Evolutionary conservation across 176 grass and related monocot genomes (phyloP), one percentile per base, ranked within the genome.

Genomic region (Hyparrhenia diplandra): DNA sequence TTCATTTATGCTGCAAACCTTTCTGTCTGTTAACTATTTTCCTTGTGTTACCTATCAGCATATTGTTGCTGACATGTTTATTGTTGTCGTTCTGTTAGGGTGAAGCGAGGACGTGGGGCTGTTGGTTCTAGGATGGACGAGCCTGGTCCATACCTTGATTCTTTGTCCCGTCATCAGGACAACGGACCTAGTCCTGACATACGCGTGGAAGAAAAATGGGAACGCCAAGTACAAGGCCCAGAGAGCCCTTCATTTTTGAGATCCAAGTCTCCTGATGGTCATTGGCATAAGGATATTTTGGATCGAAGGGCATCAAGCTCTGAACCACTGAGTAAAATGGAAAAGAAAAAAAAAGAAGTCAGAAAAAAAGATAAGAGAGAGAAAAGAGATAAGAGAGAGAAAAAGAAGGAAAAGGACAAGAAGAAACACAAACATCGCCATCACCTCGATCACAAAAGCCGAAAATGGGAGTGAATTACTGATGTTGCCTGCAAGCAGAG

Each of bases 101-200:
- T 58, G 20, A 98, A 98, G 73, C 85, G 87, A 32, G 95, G 95
- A 47, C 86, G 95, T 78, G 95, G 95, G 18, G 85, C 86, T 2
- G 67, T 98, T 78, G 95, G 95, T 74, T 94, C 95, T 72, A 92
- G 95, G 77, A 98, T 98, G 92, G 92, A 94, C 52, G 95, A 98
- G 76, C 85, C 92, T 41, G 95, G 95, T 84, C 92, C 95, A 36
- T 92, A 85, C 25, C 90, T 86, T 64, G 46, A 79, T 46, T 46
- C 81, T 23, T 54, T 65, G n/a, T 43, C 73, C 1, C 42, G n/a
- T 47, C 5, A 12, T 89, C 87, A 83, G 69, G 75, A 68, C 31
- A 66, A 80, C 0, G 43, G 30, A 37, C 65, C 14, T 57, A 76
- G 35, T 17, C 40, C 76, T 65, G 89, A 94, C 80, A 79, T 60